Evolutionary conservation across 176 grass and related monocot species (phyloP), one percentile per base, ranked within the genome.

Genomic region (Saccharum spontaneum): DNA sequence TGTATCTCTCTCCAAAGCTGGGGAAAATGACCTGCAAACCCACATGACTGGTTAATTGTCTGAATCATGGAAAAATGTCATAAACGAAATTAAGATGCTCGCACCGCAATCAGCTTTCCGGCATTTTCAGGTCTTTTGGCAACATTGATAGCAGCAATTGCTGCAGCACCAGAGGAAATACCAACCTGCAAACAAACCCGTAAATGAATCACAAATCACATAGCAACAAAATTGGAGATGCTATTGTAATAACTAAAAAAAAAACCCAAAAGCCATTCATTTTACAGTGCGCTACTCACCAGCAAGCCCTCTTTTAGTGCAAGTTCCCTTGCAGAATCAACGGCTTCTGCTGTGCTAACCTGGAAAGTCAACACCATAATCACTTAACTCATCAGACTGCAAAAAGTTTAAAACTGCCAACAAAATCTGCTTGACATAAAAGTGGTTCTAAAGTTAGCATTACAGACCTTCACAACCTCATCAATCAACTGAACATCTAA

Each of bases 51-150:
- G 11, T 88, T 73, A 92, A 69, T 16, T 23, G 22, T 54, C 69
- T 83, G 33, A 83, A 26, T 18, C 20, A 79, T 45, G 44, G 24
- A 22, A 84, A 79, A 44, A 52, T 52, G 8, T 7, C 40, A 75
- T 57, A 74, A 31, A 79, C 10, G 16, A 41, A 83, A 69, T 82
- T 77, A 75, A 52, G 8, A 76, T 88, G 67, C 20, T 80, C 88
- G 88, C 72, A 98, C 97, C 81, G 73, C 89, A 82, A 98, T 94
- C 50, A 98, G 66, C 66, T 98, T 98, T 83, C 91, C 93, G 28
- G 88, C 84, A 92, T 98, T 98, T 95, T 98, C 97, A 73, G 93
- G 89, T 66, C 93, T 95, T 88, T 85, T 95, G 38, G 91, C 97
- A 18, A 98, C 41, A 68, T 89, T 94, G 54, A 95, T 87, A 78